Evolutionary conservation across 225 moss, liverwort and hornwort species (phyloP).

Genomic region (Straminergon stramineum): DNA sequence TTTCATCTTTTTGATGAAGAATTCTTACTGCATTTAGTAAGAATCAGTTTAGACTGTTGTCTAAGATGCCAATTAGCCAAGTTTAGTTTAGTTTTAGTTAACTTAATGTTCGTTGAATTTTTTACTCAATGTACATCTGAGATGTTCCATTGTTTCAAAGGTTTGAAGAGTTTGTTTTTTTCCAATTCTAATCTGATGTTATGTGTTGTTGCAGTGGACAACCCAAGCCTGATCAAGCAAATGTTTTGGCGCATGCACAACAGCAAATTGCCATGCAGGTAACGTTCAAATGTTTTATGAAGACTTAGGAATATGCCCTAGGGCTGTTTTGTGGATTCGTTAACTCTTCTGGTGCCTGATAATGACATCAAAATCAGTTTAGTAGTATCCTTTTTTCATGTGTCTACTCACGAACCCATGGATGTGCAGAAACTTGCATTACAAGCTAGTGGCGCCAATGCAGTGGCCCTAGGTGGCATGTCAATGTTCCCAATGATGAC

Average conservation of each 20-base stretch:
- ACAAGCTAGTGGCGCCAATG: conserved; percentile 66
- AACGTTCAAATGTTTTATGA: not conserved
- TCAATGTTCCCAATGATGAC: conserved; percentile 55
- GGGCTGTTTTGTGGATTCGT: not conserved
- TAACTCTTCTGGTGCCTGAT: not conserved
- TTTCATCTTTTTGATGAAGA: not conserved
- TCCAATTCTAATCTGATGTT: not conserved
- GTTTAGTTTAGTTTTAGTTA: not conserved
- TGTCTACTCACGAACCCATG: not conserved
- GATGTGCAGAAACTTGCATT: conserved; percentile 51
- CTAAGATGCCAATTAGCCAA: not conserved
- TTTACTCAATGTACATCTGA: not conserved
- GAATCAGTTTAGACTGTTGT: not conserved
- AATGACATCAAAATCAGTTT: not conserved
- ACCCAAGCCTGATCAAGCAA: conserved; percentile 99
- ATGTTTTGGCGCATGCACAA: conserved; percentile 96
- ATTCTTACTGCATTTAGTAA: not conserved
- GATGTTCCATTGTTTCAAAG: not conserved
- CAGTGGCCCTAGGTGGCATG: conserved; percentile 62
- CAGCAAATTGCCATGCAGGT: conserved; percentile 99
- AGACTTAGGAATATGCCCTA: not conserved
- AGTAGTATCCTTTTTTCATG: not conserved
- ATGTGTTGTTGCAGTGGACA: conserved; percentile 70
- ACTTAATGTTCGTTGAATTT: not conserved
- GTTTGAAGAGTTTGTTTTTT: not conserved